Percentiles rank a stretch among this genome's conserved stretches.
These are phyloP conservation scores for Coemansia umbellata DNA, from an alignment of 192 early-diverging fungal genomes.

Conservation along the genomic window DNA sequence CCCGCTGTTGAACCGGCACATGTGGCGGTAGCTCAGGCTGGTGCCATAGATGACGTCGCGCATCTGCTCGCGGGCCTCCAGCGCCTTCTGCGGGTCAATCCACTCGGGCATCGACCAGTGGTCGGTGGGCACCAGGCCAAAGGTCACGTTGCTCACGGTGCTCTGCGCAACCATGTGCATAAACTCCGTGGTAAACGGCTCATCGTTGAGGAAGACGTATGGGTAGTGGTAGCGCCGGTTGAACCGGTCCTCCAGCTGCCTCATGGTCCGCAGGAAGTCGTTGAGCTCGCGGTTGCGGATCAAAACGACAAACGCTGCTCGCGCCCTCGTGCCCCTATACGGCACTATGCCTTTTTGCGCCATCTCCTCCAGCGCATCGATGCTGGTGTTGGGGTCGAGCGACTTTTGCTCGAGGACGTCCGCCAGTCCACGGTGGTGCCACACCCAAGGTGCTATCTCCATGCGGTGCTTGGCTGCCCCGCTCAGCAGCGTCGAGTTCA, in stretches of 20 bases:
- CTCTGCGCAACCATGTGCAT: conserved; percentile 30
- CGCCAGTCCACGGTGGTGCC: conserved; percentile 44
- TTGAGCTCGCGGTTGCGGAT: conserved; percentile 55
- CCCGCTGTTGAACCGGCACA: conserved; percentile 69
- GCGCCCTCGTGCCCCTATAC: background rate
- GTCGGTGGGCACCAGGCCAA: conserved; percentile 52
- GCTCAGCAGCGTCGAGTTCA: background rate
- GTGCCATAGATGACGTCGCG: conserved; percentile 67
- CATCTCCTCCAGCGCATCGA: conserved; percentile 10
- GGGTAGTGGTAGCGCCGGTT: conserved; percentile 64
- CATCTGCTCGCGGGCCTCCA: conserved; percentile 55
- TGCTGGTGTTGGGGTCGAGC: background rate
- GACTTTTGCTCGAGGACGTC: conserved; percentile 8
- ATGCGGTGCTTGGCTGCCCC: conserved; percentile 16
- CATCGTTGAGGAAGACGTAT: conserved; percentile 67
- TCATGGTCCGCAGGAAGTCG: conserved; percentile 45
- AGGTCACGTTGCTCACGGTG: conserved; percentile 54
- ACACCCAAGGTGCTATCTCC: conserved; percentile 52
- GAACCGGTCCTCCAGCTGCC: conserved; percentile 63
- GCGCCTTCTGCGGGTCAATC: conserved; percentile 37
- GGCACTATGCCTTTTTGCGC: conserved; percentile 13
- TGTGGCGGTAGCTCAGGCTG: conserved; percentile 77
- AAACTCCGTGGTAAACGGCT: conserved; percentile 59
- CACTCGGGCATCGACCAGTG: conserved; percentile 53
- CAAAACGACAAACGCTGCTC: conserved; percentile 54